Percentiles rank a stretch among this genome's conserved stretches.
Evolutionary conservation across 192 early-diverging fungal species (phyloP).

Genomic region (Coemansia sp.): DNA sequence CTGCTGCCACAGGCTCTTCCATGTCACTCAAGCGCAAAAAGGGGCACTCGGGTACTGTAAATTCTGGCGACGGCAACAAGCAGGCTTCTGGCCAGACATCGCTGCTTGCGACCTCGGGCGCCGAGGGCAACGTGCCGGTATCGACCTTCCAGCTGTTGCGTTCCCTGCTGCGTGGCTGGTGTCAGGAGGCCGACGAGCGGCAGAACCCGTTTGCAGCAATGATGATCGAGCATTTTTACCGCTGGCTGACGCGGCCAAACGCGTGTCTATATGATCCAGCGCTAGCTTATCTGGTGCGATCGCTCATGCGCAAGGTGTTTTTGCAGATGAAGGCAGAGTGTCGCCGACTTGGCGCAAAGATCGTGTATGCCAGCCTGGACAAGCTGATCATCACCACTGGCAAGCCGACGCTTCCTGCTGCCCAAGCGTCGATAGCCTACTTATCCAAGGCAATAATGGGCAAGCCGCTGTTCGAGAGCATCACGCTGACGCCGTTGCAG

Average conservation of each 20-base stretch:
- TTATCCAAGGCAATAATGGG: constrained; percentile 65
- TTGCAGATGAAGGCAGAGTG: constrained; percentile 81
- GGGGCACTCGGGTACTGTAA: background rate
- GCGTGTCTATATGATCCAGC: constrained; percentile 84
- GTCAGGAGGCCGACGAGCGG: constrained; percentile 63
- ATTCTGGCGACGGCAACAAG: background rate
- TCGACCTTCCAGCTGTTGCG: constrained; percentile 72
- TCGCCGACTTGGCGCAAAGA: constrained; percentile 69
- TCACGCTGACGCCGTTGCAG: constrained; percentile 67
- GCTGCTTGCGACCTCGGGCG: constrained; percentile 10
- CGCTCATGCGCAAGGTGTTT: constrained; percentile 89
- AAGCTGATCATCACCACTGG: constrained; percentile 78
- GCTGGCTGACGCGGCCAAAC: constrained; percentile 79
- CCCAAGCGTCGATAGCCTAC: constrained; percentile 73
- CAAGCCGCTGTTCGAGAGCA: constrained; percentile 72
- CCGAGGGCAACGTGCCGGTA: constrained; percentile 35
- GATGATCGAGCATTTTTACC: constrained; percentile 81
- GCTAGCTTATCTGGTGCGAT: constrained; percentile 73
- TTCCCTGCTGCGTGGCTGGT: constrained; percentile 78
- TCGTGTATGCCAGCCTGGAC: constrained; percentile 80
- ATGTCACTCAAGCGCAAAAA: constrained; percentile 5
- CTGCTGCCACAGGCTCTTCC: background rate
- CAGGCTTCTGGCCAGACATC: background rate
- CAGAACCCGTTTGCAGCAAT: constrained; percentile 67
- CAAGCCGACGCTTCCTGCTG: constrained; percentile 73